Base-by-base conservation (phyloP, 345 rosid species). In the Salix brachista region DNA sequence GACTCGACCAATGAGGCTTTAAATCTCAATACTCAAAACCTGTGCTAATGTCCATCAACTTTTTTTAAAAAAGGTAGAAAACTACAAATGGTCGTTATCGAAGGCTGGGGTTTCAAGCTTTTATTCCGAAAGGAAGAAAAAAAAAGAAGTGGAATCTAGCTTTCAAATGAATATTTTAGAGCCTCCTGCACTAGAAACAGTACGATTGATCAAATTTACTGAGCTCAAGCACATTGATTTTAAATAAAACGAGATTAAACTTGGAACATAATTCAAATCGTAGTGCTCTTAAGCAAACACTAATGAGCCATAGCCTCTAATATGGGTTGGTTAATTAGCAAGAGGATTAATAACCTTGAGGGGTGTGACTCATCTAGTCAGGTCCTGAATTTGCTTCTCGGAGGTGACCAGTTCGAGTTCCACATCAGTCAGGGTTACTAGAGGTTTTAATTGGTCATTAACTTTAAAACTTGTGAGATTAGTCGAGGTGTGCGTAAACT, bases 401-500 rank as follows among this genome's bases (percentile, higher is more conserved):
- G 34, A 32, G 34, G 0, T 34, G 6, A 34, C 36, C 1, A 0
- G 36, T 34, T 34, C 0, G 6, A 34, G 36, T 4, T 34, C 0
- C 4, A 34, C 0, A 4, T 34, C 6, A 4, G 6, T 4, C 36
- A 34, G 1, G 36, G 6, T 0, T 4, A 0, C 1, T 34, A 5
- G 0, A 34, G 1, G 37, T 34, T 34, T 34, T 34, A 34, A 34
- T 0, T 34, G 6, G 1, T 5, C 6, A 34, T 34, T 34, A 34
- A 34, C 5, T 34, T 34, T 5, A 34, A 34, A 34, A 34, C 1
- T 5, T 1, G 0, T 34, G 5, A 34, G 1, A 34, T 34, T 34
- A 5, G 37, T 34, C 6, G 6, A 34, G 0, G 0, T 34, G 6
- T 0, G 0, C 0, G 1, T 34, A 5, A 34, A 34, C 34, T 34